Evolutionary conservation across 2,329 filamentous ascomycete genomes (phyloP).

Genomic region (Fusarium pseudoanthophilum): DNA sequence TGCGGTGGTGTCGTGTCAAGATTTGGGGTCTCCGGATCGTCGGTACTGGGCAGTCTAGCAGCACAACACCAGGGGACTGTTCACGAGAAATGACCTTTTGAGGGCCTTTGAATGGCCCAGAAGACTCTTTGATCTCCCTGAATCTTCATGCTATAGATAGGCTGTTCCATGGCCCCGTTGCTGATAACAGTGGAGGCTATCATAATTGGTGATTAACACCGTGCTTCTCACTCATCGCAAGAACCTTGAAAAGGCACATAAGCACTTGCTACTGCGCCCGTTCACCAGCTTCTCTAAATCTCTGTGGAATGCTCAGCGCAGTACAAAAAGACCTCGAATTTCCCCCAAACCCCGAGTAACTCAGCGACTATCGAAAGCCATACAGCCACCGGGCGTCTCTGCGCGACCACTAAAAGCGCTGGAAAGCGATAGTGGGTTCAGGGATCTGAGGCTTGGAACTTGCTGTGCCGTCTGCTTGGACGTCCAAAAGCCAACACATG

Average conservation of each 20-base stretch:
- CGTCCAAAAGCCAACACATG: not conserved
- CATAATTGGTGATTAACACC: not conserved
- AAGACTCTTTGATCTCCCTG: not conserved
- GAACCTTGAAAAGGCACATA: not conserved
- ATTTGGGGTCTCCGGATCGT: not conserved
- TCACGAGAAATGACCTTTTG: conserved; percentile 1
- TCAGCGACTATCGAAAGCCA: conserved; percentile 24
- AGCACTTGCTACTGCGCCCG: conserved; percentile 15
- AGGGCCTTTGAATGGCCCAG: not conserved
- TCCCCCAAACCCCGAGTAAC: not conserved
- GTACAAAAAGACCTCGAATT: not conserved
- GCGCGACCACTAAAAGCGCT: conserved; percentile 12
- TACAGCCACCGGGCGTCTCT: conserved; percentile 12
- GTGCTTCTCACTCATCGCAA: not conserved
- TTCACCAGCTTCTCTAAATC: not conserved
- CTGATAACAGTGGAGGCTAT: not conserved
- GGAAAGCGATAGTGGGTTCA: conserved; percentile 1
- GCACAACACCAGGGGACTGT: not conserved
- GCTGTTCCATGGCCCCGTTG: not conserved
- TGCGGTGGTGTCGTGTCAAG: conserved; percentile 19
- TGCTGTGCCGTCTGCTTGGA: conserved; percentile 1
- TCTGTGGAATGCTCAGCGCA: conserved; percentile 20
- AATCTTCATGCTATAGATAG: not conserved
- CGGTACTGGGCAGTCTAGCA: not conserved
- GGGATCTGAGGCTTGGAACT: conserved; percentile 3